phyloP scores from a whole-genome alignment of 176 grass and related monocot genomes.

The Cenchrus purpureus region DNA sequence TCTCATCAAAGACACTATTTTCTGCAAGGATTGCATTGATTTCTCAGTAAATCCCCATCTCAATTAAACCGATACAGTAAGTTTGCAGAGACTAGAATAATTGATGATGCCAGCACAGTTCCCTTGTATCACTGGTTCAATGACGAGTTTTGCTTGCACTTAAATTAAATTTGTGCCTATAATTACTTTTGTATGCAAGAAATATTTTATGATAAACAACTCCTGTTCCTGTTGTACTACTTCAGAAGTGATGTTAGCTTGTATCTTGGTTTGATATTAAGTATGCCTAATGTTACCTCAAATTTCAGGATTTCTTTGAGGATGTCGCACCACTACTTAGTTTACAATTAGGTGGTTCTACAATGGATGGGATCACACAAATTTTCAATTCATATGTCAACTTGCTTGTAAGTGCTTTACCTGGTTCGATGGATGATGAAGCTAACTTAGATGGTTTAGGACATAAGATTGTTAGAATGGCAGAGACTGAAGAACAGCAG shows the following conservation, averaged over 20 bases:
- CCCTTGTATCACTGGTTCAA: not conserved
- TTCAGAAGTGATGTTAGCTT: conserved; percentile 8
- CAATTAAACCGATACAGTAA: conserved; percentile 2
- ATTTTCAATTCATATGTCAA: conserved; percentile 87
- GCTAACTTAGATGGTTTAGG: conserved; percentile 78
- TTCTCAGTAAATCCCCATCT: conserved; percentile 13
- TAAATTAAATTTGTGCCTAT: not conserved
- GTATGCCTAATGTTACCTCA: not conserved
- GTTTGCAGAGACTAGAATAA: conserved; percentile 15
- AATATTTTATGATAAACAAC: conserved; percentile 13
- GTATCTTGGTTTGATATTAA: conserved; percentile 19
- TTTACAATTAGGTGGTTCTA: conserved; percentile 86
- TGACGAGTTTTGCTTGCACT: conserved; percentile 7
- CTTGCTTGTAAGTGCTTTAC: conserved; percentile 84
- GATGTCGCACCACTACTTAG: conserved; percentile 87
- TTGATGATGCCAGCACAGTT: conserved; percentile 17
- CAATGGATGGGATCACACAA: conserved; percentile 82
- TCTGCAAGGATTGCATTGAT: not conserved
- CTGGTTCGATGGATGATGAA: conserved; percentile 86
- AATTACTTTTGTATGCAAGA: conserved; percentile 9
- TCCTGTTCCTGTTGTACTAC: not conserved
- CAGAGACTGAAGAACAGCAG: conserved; percentile 85
- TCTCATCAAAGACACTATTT: not conserved
- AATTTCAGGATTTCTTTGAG: conserved; percentile 95
- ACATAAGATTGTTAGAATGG: conserved; percentile 88